Evolutionary conservation across 495 filamentous ascomycete genomes (phyloP).

Genomic region (Halenospora varia): DNA sequence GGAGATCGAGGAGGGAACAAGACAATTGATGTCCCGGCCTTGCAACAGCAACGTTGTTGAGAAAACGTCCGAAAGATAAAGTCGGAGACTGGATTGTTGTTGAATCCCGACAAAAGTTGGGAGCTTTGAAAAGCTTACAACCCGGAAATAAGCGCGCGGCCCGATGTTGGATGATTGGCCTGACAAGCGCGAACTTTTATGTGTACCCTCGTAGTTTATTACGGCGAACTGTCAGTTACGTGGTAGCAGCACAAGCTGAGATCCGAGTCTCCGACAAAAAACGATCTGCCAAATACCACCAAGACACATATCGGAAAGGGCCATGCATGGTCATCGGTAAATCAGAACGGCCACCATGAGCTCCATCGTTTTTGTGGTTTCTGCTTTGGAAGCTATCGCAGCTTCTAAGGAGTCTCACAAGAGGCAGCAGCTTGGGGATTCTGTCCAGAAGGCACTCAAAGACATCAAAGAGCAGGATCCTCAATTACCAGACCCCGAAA

Average conservation of each 20-base stretch:
- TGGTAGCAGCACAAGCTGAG: not conserved
- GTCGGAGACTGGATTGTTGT: not conserved
- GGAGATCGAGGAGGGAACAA: constrained; percentile 17
- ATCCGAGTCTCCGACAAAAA: not conserved
- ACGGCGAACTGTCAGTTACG: too few species aligned
- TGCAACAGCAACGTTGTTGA: constrained; percentile 14
- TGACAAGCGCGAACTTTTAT: not conserved
- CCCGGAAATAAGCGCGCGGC: too few species aligned
- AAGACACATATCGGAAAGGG: constrained; percentile 19
- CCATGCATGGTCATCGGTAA: constrained; percentile 24
- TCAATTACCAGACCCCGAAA: constrained; percentile 72
- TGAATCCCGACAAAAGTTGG: constrained; percentile 1
- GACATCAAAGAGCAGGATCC: constrained; percentile 76
- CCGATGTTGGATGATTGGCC: not conserved
- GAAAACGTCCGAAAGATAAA: constrained; percentile 6
- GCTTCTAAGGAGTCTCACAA: constrained; percentile 81
- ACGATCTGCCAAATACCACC: not conserved
- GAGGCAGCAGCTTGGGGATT: constrained; percentile 73
- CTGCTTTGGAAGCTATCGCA: constrained; percentile 85
- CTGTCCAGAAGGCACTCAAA: constrained; percentile 72
- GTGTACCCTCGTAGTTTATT: too few species aligned
- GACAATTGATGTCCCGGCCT: constrained; percentile 26
- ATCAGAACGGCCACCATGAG: constrained; percentile 58
- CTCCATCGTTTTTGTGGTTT: constrained; percentile 92
- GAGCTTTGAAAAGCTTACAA: constrained; percentile 5